Base-by-base conservation (phyloP, 441 rosid species). In the Dalechampia spathulata region DNA sequence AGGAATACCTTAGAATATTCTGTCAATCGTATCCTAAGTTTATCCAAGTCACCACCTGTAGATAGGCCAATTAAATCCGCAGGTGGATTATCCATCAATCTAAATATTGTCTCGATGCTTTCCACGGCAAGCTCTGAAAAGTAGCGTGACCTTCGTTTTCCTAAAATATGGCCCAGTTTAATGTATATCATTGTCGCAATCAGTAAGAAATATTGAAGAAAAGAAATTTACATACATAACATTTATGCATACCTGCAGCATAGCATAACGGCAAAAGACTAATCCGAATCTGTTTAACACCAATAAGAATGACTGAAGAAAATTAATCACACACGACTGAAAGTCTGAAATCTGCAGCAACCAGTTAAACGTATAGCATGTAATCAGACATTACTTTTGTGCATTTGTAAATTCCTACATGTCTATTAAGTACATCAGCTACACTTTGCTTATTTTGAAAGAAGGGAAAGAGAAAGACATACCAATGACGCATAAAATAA, bases 231-330 rank as follows among this genome's bases (percentile, higher is more conserved):
- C 41, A 61, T 27, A 48, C 37, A 63, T 40, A 26, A n/a, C 21
- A 46, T 12, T 20, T 58, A 7, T 48, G 23, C 70, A 60, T 75
- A 86, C 97, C 97, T 65, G 86, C 75, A 61, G 72, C 78, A 81
- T 73, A 84, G 86, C 80, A 78, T 55, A 79, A 53, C 0, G 95
- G 92, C 74, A 82, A 67, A 52, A 86, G 79, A 68, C 79, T 55
- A 64, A 64, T 56, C 38, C 74, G 85, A 47, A 89, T 76, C 95
- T 89, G 83, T 52, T 40, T 61, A 59, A 59, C 62, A 68, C 39
- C 42, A 70, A 68, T 9, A 52, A 66, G 41, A 19, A 57, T 53
- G 40, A 21, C 23, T 47, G 62, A 48, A 15, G 37, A 26, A 36
- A 69, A 48, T 21, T 61, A 53, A 62, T 64, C 34, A 42, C 12